phyloP scores from a whole-genome alignment of 768 basidiomycete species.

The Suillus discolor region DNA sequence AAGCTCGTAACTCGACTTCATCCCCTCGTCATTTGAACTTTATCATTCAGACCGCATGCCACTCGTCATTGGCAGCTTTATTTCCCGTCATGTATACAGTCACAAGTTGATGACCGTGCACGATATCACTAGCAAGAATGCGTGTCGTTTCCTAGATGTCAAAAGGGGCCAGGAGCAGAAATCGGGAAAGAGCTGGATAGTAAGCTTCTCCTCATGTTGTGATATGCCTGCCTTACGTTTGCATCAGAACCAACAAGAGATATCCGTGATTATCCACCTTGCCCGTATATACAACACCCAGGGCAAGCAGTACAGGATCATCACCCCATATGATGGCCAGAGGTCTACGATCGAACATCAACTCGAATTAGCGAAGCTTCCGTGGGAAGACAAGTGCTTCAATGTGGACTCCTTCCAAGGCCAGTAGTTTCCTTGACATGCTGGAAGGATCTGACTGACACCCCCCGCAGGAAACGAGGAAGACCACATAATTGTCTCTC shows the following conservation, averaged over 20 bases:
- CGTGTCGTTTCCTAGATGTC: constrained; percentile 43
- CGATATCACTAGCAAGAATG: constrained; percentile 35
- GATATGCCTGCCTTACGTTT: not conserved
- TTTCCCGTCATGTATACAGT: constrained; percentile 67
- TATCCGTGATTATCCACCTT: constrained; percentile 52
- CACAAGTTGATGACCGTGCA: constrained; percentile 60
- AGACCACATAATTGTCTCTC: constrained; percentile 70
- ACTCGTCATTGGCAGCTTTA: constrained; percentile 67
- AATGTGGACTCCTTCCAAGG: constrained; percentile 85
- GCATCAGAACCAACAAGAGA: constrained; percentile 64
- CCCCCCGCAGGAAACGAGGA: constrained; percentile 70
- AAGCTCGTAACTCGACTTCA: constrained; percentile 23
- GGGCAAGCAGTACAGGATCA: constrained; percentile 56
- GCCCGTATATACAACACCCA: constrained; percentile 51
- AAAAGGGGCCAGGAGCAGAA: constrained; percentile 31
- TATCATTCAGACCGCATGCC: constrained; percentile 77
- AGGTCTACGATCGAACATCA: constrained; percentile 54
- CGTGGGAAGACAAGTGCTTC: constrained; percentile 68
- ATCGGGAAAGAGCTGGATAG: constrained; percentile 35
- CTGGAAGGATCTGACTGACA: constrained; percentile 17
- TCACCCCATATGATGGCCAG: constrained; percentile 83
- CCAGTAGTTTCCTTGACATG: constrained; percentile 27
- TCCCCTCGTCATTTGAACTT: constrained; percentile 10
- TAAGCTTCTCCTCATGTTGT: not conserved
- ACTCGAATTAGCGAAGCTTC: constrained; percentile 49